phyloP scores from a whole-genome alignment of 306 rosid species.

The Comarum palustre region DNA sequence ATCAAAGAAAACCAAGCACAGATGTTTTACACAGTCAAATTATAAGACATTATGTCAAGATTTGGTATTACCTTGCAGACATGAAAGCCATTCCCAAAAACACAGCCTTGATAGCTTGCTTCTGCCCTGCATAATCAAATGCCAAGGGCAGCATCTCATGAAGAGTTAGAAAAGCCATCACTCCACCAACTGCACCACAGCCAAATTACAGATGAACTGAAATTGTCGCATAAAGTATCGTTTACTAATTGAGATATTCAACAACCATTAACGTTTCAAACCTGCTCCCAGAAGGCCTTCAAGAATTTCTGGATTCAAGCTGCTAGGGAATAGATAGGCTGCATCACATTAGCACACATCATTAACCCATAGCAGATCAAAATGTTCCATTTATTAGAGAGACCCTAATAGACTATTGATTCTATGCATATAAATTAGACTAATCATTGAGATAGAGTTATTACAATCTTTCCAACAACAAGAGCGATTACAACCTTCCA shows the following conservation, averaged over 20 bases:
- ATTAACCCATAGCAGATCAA: constrained; percentile 7
- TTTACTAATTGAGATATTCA: constrained; percentile 3
- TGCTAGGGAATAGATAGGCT: constrained; percentile 93
- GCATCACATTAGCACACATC: constrained; percentile 26
- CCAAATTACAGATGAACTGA: constrained; percentile 12
- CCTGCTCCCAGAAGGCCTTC: constrained; percentile 98
- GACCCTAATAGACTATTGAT: not conserved
- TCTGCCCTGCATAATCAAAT: constrained; percentile 89
- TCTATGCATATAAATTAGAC: not conserved
- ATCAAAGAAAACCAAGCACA: not conserved
- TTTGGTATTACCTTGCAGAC: constrained; percentile 77
- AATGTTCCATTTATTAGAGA: not conserved
- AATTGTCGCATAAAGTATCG: constrained; percentile 3
- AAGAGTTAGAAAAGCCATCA: constrained; percentile 90
- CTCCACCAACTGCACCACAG: constrained; percentile 73
- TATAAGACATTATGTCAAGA: not conserved
- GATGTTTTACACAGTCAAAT: not conserved
- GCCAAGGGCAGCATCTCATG: constrained; percentile 97
- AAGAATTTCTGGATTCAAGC: constrained; percentile 83
- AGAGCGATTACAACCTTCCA: not conserved
- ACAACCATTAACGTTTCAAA: constrained; percentile 27
- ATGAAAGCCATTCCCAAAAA: constrained; percentile 95
- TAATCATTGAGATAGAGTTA: not conserved
- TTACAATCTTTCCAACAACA: not conserved
- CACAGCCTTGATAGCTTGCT: constrained; percentile 87